A percentile compares a stretch with the other conserved stretches of the same genome.
These are phyloP conservation scores for Arthrinium puccinioides DNA, from an alignment of 2,329 filamentous ascomycete genomes.

Conservation along the genomic window DNA sequence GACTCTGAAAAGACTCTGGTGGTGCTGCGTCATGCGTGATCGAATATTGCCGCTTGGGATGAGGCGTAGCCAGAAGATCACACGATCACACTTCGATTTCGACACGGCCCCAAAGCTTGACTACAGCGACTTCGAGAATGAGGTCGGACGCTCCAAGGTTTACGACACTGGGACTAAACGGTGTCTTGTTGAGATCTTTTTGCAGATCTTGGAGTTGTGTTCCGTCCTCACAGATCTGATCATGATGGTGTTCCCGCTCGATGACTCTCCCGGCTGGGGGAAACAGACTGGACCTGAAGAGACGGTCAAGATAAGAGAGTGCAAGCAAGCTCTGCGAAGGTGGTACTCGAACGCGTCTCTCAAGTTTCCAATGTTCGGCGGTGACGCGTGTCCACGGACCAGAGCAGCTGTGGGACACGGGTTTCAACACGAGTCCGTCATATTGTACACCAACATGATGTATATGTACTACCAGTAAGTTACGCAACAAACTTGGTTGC, in stretches of 20 bases:
- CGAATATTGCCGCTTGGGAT: conserved; percentile 41
- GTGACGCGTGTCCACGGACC: conserved; percentile 19
- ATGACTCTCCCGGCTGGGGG: conserved; percentile 33
- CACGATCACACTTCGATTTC: conserved; percentile 37
- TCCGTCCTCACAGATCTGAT: conserved; percentile 39
- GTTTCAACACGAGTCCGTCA: conserved; percentile 32
- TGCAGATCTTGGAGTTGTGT: conserved; percentile 36
- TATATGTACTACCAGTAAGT: conserved; percentile 46
- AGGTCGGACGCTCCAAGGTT: conserved; percentile 35
- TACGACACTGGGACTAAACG: conserved; percentile 38
- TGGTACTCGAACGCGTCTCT: conserved; percentile 33
- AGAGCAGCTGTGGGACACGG: conserved; percentile 17
- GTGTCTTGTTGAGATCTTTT: conserved; percentile 35
- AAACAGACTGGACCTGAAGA: conserved; percentile 24
- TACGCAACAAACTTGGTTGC: no score
- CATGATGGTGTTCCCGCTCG: conserved; percentile 34
- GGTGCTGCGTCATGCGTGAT: conserved; percentile 47
- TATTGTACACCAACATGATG: conserved; percentile 38
- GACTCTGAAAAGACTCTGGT: conserved; percentile 44
- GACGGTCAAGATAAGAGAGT: conserved; percentile 23
- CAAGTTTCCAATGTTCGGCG: conserved; percentile 30
- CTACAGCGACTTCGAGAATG: conserved; percentile 36
- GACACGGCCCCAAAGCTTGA: conserved; percentile 27
- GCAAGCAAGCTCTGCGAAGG: conserved; percentile 26
- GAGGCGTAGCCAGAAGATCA: conserved; percentile 42